Base-by-base conservation (phyloP, 2,329 filamentous ascomycete species). In the Chaetomium sp. region DNA sequence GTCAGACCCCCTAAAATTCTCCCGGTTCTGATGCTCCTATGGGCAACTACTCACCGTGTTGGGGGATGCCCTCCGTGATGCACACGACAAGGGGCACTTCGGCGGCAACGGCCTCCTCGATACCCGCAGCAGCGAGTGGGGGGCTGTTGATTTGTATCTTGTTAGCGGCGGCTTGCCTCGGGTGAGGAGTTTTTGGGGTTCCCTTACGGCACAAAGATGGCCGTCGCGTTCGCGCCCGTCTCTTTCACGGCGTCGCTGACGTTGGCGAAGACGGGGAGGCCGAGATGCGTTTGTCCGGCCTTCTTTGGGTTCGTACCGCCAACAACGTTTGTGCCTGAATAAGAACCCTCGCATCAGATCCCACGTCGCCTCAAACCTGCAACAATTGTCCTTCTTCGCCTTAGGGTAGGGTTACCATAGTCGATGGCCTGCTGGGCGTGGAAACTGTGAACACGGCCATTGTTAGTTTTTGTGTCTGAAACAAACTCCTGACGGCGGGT, bases 221-320 rank as follows among this genome's bases (percentile, higher is more conserved):
- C 91, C 52, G 90, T 95, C 63, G 94, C 92, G 63, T 82, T 91
- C 62, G 94, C 92, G 69, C 90, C 89, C 51, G 90, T 95, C 76
- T 91, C 78, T 80, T 91, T 94, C 63, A 95, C 84, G 62, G 89
- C 94, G 54, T 99, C 91, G 66, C 77, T 76, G 65, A 99, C 94
- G 67, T 82, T 92, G 68, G 84, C 88, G 76, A 97, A 99, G 69
- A 99, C 94, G 58, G 94, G 94, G 66, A 88, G 87, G 71, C 85
- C 90, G 61, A 99, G 85, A 76, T 99, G 94, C 71, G 84, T 86
- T 68, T 83, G 77, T 70, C 94, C 94, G 64, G 94, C 94, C 81
- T 99, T 99, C 83, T 96, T 97, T 71, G 94, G 94, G 80, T 97
- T 97, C 70, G 92, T 97, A 71, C 94, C 94, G 74, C 94, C 94